Evolutionary conservation across 495 filamentous ascomycete species (phyloP).

Genomic region (Platismatia glauca): DNA sequence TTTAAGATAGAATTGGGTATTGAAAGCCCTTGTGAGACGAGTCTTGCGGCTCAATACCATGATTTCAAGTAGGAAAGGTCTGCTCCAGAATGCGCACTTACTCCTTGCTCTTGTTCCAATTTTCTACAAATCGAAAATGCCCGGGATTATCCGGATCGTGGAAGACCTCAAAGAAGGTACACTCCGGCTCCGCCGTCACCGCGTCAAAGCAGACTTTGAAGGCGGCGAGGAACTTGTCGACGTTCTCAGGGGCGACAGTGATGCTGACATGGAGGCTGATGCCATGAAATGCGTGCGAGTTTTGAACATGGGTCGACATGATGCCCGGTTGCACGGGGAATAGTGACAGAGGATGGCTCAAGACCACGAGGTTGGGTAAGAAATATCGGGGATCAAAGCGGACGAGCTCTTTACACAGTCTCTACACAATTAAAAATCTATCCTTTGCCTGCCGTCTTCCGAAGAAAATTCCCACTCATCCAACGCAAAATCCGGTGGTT

Average conservation of each 20-base stretch:
- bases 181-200: constrained; percentile 38
- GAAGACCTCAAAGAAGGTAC: constrained; percentile 43
- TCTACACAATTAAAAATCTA: no score
- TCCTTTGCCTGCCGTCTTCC: background rate
- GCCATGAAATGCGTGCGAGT: background rate
- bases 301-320: background rate
- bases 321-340: background rate
- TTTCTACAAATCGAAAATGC: constrained; percentile 38
- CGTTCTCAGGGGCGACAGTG: constrained; percentile 34
- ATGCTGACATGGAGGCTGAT: constrained; percentile 36
- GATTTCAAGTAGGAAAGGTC: no score
- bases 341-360: background rate
- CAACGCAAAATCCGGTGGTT: background rate
- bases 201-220: constrained; percentile 35
- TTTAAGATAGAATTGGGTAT: background rate
- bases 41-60: no score
- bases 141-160: constrained; percentile 35
- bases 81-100: background rate
- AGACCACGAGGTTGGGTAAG: no score
- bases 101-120: constrained; percentile 28
- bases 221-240: constrained; percentile 34
- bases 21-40: no score
- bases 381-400: background rate
- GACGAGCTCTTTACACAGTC: no score
- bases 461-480: background rate